phyloP scores from a whole-genome alignment of 1,284 basidiomycete genomes.

The Ganoderma leucocontextum region DNA sequence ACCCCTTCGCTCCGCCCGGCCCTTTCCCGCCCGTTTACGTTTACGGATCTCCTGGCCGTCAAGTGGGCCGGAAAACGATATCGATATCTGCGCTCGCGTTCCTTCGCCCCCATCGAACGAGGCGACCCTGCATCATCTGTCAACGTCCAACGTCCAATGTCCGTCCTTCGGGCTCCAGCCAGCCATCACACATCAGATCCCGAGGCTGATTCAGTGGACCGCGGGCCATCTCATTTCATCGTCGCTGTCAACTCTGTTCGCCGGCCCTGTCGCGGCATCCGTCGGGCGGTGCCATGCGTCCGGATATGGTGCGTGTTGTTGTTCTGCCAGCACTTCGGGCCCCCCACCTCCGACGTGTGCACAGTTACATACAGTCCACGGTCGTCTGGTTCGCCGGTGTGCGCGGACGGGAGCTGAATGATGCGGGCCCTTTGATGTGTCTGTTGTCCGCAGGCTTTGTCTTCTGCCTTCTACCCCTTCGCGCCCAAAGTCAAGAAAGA shows the following conservation, averaged over 20 bases:
- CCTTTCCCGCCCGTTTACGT: not conserved
- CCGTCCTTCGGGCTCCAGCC: not conserved
- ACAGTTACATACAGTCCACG: not conserved
- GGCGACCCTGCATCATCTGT: conserved; percentile 10
- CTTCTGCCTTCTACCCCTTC: not conserved
- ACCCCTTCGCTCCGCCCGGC: not conserved
- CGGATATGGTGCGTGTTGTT: conserved; percentile 20
- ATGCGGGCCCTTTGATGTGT: not conserved
- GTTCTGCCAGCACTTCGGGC: not conserved
- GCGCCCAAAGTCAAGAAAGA: not conserved
- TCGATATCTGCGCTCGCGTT: not conserved
- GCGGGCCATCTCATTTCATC: not conserved
- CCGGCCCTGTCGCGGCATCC: conserved; percentile 4
- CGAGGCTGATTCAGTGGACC: conserved; percentile 2
- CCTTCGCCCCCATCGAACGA: not conserved
- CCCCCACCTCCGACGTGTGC: not conserved
- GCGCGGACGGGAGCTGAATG: not conserved
- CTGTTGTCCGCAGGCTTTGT: not conserved
- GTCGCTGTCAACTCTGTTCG: conserved; percentile 8
- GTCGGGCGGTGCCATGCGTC: conserved; percentile 12
- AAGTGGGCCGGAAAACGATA: not conserved
- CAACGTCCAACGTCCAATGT: not conserved
- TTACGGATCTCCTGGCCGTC: not conserved
- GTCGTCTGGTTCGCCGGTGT: not conserved
- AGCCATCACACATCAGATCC: conserved; percentile 13